phyloP scores from a whole-genome alignment of 257 asterid species.

The Gardenia jasminoides region DNA sequence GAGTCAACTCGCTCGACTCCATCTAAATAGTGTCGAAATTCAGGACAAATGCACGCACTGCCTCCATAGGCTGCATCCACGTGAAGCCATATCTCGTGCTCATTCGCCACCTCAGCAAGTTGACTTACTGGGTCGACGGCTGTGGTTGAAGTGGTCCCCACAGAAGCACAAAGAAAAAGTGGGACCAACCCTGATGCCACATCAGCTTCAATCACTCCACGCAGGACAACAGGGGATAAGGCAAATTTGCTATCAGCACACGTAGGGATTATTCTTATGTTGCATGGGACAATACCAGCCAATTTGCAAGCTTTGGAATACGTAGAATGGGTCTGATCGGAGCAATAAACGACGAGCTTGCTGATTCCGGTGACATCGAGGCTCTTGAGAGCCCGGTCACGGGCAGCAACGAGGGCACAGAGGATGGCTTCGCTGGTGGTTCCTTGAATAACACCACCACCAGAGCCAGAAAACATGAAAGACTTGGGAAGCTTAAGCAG shows the following conservation, averaged over 20 bases:
- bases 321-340: slow-evolving; percentile 71
- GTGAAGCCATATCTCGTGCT: slow-evolving; percentile 55
- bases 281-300: slow-evolving; percentile 56
- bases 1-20: slow-evolving; percentile 67
- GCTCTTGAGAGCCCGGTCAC: slow-evolving; percentile 46
- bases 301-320: slow-evolving; percentile 59
- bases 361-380: slow-evolving; percentile 48
- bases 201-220: slow-evolving; percentile 40
- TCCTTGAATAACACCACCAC: slow-evolving; percentile 82
- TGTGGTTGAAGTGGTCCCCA: slow-evolving; percentile 76
- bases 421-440: slow-evolving; percentile 69
- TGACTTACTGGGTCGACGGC: slow-evolving; percentile 55
- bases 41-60: slow-evolving; percentile 64
- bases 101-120: slow-evolving; percentile 51
- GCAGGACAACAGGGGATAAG: slow-evolving; percentile 33
- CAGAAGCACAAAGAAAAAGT: slow-evolving; percentile 56
- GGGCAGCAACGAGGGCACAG: slow-evolving; percentile 60
- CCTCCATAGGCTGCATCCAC: slow-evolving; percentile 82
- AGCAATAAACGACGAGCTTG: slow-evolving; percentile 59
- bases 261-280: slow-evolving; percentile 53
- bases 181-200: slow-evolving; percentile 49
- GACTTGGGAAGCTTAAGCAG: slow-evolving; percentile 59
- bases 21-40: slow-evolving; percentile 56
- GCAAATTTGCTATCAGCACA: slow-evolving; percentile 33
- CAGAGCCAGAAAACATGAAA: slow-evolving; percentile 67